A percentile compares a stretch with the other conserved stretches of the same genome.
These are phyloP conservation scores for Aspergillus texensis DNA, from an alignment of 2,329 filamentous ascomycete genomes.

Conservation along the genomic window DNA sequence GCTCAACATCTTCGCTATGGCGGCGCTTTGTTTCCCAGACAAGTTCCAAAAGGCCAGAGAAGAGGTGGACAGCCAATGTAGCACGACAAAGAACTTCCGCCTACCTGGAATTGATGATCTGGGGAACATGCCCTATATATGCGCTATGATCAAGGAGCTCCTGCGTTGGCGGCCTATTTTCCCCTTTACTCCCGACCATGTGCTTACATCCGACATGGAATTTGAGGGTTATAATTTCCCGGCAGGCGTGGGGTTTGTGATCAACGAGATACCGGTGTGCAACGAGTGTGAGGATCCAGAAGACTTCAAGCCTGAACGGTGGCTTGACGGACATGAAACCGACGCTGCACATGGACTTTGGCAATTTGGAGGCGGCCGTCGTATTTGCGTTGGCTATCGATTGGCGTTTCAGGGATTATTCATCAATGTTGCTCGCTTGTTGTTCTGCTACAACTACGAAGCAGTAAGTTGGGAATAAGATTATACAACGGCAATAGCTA, in stretches of 20 bases:
- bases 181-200: slow-evolving; percentile 27
- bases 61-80: slow-evolving; percentile 8
- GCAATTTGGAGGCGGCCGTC: slow-evolving; percentile 39
- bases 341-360: slow-evolving; percentile 34
- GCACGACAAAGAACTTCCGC: not conserved
- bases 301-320: slow-evolving; percentile 39
- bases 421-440: slow-evolving; percentile 33
- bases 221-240: slow-evolving; percentile 34
- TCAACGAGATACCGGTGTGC: slow-evolving; percentile 36
- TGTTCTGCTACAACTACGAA: slow-evolving; percentile 31
- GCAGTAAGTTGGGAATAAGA: slow-evolving; percentile 3
- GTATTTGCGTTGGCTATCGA: slow-evolving; percentile 39
- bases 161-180: slow-evolving; percentile 35
- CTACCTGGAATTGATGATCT: slow-evolving; percentile 28
- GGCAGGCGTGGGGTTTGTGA: slow-evolving; percentile 33
- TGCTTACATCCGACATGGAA: slow-evolving; percentile 27
- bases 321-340: slow-evolving; percentile 37
- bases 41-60: slow-evolving; percentile 25
- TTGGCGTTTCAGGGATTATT: slow-evolving; percentile 35
- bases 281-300: slow-evolving; percentile 34
- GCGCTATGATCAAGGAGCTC: slow-evolving; percentile 31
- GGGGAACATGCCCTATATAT: slow-evolving; percentile 28
- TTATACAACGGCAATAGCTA: not conserved
- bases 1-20: slow-evolving; percentile 36
- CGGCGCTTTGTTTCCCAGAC: slow-evolving; percentile 29